Conservation (phyloP, 2,329 filamentous ascomycete species). For the Apiospora sp. region DNA sequence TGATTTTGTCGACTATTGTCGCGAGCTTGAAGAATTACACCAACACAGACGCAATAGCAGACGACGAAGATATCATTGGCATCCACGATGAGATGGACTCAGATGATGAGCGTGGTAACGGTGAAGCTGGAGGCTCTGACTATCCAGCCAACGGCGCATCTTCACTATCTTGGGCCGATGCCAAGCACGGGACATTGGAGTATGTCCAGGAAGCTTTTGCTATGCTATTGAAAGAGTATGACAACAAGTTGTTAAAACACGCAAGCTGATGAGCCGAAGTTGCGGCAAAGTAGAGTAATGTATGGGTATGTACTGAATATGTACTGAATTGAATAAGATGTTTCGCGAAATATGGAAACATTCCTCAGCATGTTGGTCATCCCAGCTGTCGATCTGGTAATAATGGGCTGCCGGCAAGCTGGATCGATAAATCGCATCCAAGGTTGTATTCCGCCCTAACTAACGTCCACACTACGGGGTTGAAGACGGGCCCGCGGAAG, state of each 20-base stretch:
- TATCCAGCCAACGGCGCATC: not conserved
- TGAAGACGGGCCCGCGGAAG: conserved; percentile 13
- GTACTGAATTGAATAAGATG: not conserved
- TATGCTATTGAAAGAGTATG: not conserved
- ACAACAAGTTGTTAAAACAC: not conserved
- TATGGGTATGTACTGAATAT: not conserved
- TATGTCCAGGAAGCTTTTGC: not conserved
- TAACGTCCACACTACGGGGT: not conserved
- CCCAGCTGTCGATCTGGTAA: conserved; percentile 9
- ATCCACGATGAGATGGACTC: not conserved
- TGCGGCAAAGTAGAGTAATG: not conserved
- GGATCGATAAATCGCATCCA: conserved; percentile 11
- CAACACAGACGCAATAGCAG: conserved; percentile 54
- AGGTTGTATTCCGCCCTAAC: conserved; percentile 12
- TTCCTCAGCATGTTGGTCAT: not conserved
- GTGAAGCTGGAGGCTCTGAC: not conserved
- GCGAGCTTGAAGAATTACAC: conserved; percentile 68
- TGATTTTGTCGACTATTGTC: conserved; percentile 74
- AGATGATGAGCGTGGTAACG: not conserved
- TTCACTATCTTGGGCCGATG: not conserved
- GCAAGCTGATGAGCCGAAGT: not conserved
- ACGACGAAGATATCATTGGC: conserved; percentile 50
- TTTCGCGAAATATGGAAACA: not conserved
- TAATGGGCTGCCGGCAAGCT: not conserved
- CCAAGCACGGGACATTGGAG: not conserved